Base-by-base conservation (phyloP, 2,329 filamentous ascomycete genomes). In the Fusarium humuli region DNA sequence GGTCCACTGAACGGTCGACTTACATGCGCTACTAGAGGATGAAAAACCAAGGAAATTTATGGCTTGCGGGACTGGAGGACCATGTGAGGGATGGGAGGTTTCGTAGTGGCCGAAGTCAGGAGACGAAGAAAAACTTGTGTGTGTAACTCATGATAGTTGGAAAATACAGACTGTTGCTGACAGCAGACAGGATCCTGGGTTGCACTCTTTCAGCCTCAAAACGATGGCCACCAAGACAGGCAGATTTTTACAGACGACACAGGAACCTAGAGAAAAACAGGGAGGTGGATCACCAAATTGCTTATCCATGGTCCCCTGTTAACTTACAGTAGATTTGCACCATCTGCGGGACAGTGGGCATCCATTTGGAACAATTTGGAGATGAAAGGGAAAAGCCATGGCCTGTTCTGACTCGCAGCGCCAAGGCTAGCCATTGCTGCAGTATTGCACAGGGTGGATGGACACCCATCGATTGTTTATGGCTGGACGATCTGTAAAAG, bases 31-130 rank as follows among this genome's bases (percentile, higher is more conserved):
- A 73, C 45, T 55, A 46, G 32, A 49, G 45, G 61, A 47, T 49
- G 55, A 61, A 65, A 47, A 73, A 71, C 54, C 70, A 73, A 71
- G 70, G 70, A 73, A 73, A 57, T 70, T 62, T 40, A 71, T 61
- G 57, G 57, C 55, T 61, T 73, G 57, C 50, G 55, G 69, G 70
- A 59, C 64, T 57, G 41, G 29, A 65, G 34, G 63, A 25, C 55
- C 57, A 54, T 68, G 52, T 55, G 65, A 68, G 53, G 49, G 61
- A 52, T 57, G 58, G 53, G 45, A 44, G 63, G 9, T 57, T 58
- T 70, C 25, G 25, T 67, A 40, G 57, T 70, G 32, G 57, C 34
- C 20, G 30, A 48, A 52, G 25, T 41, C n/a, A 53, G 49, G 49
- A 53, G 49, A 53, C 49, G 27, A 41, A 41, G 34, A 12, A n/a